These are phyloP conservation scores for Parsonsia alboflavescens DNA, from an alignment of 257 asterid species.

Conservation along the genomic window DNA sequence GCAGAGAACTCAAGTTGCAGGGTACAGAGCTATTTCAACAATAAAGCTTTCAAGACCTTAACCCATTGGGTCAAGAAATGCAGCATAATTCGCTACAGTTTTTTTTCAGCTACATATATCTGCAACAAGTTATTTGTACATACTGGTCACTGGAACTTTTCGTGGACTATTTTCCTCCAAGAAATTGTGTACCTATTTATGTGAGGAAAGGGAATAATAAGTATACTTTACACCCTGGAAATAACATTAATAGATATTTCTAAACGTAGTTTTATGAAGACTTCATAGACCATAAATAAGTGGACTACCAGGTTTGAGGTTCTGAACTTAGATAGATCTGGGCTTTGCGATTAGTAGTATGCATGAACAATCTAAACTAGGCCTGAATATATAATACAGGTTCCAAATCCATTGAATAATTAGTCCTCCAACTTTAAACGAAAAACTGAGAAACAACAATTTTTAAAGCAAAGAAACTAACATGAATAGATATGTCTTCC, in stretches of 20 bases:
- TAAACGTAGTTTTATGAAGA: not conserved
- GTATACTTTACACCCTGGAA: not conserved
- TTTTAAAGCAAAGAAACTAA: slow-evolving; percentile 17
- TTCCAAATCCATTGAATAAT: not conserved
- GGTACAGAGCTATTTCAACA: not conserved
- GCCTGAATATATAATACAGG: not conserved
- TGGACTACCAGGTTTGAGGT: not conserved
- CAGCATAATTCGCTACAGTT: not conserved
- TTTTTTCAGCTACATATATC: not conserved
- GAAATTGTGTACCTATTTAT: too few species aligned
- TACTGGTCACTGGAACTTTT: not conserved
- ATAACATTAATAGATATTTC: not conserved
- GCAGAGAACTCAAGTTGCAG: not conserved
- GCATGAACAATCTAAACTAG: not conserved
- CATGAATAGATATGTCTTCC: slow-evolving; percentile 26
- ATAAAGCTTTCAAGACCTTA: not conserved
- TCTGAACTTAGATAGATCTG: not conserved
- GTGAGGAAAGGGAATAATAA: too few species aligned
- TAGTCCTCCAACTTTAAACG: not conserved
- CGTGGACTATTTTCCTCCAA: not conserved
- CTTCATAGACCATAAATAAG: not conserved
- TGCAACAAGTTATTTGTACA: not conserved
- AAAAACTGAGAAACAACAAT: not conserved
- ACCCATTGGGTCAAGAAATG: not conserved
- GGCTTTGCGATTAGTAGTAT: not conserved